These are phyloP conservation scores for Phytopythium boreale DNA, from an alignment of 352 stramenopile genomes.

Conservation along the genomic window DNA sequence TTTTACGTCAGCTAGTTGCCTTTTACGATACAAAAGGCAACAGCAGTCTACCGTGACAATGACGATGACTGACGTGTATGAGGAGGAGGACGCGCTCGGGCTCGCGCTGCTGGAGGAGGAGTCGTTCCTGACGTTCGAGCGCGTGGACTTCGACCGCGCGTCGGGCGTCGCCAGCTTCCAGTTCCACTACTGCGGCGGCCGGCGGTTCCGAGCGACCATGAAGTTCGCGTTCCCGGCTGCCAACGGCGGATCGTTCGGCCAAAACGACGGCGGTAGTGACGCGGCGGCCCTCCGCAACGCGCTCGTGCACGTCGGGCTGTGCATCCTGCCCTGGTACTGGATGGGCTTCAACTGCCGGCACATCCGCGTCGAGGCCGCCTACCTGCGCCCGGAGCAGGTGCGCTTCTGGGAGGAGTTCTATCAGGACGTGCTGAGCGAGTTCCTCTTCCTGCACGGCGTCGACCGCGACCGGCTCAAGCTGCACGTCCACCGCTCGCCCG, in stretches of 20 bases:
- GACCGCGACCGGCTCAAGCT: conserved; percentile 37
- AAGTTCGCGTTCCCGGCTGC: conserved; percentile 10
- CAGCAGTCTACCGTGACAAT: too few species aligned
- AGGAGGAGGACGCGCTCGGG: conserved; percentile 19
- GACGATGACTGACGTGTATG: not conserved
- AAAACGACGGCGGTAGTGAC: not conserved
- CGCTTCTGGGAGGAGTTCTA: conserved; percentile 40
- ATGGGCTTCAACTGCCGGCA: conserved; percentile 39
- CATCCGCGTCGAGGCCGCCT: conserved; percentile 31
- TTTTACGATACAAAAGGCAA: too few species aligned
- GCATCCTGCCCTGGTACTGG: conserved; percentile 39
- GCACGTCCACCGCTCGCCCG: conserved; percentile 9
- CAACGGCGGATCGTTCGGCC: not conserved
- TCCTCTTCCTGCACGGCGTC: conserved; percentile 28
- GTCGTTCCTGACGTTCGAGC: conserved; percentile 32
- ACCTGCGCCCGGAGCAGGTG: conserved; percentile 28
- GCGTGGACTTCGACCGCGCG: conserved; percentile 17
- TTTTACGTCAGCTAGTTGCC: too few species aligned
- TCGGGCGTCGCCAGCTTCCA: conserved; percentile 21
- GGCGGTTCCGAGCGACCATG: conserved; percentile 30
- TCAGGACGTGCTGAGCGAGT: conserved; percentile 38
- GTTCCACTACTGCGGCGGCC: conserved; percentile 35
- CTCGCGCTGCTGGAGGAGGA: conserved; percentile 30
- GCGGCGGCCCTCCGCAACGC: conserved; percentile 18
- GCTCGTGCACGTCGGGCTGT: conserved; percentile 33